Conservation (phyloP, 116 monocot genomes). For the Cymodocea nodosa region DNA sequence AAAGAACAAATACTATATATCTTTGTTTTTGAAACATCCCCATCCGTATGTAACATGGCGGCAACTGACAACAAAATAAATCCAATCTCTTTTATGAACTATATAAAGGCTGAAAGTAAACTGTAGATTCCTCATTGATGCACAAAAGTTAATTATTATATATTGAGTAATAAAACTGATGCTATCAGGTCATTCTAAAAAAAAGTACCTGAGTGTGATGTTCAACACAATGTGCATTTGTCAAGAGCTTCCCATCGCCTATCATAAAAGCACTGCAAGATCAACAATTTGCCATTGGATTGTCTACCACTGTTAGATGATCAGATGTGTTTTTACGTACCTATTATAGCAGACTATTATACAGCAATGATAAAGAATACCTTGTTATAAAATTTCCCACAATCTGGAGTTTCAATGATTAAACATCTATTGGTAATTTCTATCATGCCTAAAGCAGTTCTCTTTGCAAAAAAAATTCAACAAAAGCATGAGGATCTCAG, state of each 20-base stretch:
- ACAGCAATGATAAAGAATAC: not conserved
- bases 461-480: constrained; percentile 2
- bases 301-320: not conserved
- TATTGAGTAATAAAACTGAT: too few relatives aligned
- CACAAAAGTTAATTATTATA: too few relatives aligned
- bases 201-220: constrained; percentile 67
- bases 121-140: too few relatives aligned
- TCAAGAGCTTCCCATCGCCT: constrained; percentile 87
- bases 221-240: constrained; percentile 95
- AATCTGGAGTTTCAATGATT: too few relatives aligned
- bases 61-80: too few relatives aligned
- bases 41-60: too few relatives aligned
- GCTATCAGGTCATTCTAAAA: not conserved
- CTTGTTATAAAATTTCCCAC: not conserved
- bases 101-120: too few relatives aligned
- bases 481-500: too few relatives aligned
- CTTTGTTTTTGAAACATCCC: too few relatives aligned
- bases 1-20: too few relatives aligned
- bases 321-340: not conserved
- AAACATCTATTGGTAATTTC: too few relatives aligned
- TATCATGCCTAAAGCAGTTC: not conserved
- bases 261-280: constrained; percentile 95
- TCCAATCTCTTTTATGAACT: too few relatives aligned
- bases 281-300: not conserved
- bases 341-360: not conserved